Evolutionary conservation across 2,329 filamentous ascomycete species (phyloP).

Genomic region (Didymellaceae sp.): DNA sequence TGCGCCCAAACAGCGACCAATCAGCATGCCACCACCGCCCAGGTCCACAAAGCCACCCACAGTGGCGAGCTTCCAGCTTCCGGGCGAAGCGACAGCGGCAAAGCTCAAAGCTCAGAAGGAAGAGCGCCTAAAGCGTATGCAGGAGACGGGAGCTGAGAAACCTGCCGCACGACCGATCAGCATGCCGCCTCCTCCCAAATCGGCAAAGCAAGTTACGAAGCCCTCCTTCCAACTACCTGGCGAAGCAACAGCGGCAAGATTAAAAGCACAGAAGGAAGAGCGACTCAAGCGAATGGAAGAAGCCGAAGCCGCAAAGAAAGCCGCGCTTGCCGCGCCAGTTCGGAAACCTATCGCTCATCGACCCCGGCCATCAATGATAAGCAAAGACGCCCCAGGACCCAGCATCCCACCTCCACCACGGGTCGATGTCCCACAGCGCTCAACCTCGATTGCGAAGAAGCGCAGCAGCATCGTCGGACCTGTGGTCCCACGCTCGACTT

Average conservation of each 20-base stretch:
- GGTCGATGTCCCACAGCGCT: slow-evolving; percentile 17
- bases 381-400: slow-evolving; percentile 20
- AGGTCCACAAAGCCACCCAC: slow-evolving; percentile 61
- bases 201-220: slow-evolving; percentile 58
- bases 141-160: slow-evolving; percentile 50
- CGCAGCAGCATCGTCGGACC: slow-evolving; percentile 27
- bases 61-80: slow-evolving; percentile 58
- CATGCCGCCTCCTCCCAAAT: slow-evolving; percentile 57
- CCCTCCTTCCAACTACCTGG: slow-evolving; percentile 61
- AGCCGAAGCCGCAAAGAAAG: slow-evolving; percentile 46
- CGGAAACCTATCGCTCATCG: slow-evolving; percentile 54
- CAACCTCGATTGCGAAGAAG: slow-evolving; percentile 29
- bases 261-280: slow-evolving; percentile 43
- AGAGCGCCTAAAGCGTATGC: slow-evolving; percentile 35
- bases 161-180: slow-evolving; percentile 50
- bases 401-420: slow-evolving; percentile 22
- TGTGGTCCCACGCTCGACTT: slow-evolving; percentile 28
- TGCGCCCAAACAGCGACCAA: slow-evolving; percentile 46
- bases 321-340: slow-evolving; percentile 46
- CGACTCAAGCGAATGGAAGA: slow-evolving; percentile 44
- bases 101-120: slow-evolving; percentile 44
- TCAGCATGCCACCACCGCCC: slow-evolving; percentile 55
- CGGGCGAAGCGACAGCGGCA: slow-evolving; percentile 59
- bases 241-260: slow-evolving; percentile 55
- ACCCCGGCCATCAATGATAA: slow-evolving; percentile 18